Conservation (phyloP, 1,139 yeast genomes). For the Taiozyma sp. region DNA sequence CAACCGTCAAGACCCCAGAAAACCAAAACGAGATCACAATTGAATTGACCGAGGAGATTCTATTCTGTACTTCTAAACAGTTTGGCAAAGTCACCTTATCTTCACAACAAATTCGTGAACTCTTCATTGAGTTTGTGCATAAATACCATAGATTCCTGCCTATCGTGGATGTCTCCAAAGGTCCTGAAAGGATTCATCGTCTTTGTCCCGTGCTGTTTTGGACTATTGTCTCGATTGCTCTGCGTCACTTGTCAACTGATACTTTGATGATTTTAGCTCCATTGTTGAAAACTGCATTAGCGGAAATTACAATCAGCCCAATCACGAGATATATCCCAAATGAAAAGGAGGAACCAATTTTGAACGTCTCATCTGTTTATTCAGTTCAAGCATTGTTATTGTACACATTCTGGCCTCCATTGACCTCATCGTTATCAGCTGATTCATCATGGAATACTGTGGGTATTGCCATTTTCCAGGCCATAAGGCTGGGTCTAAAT, state of each 20-base stretch:
- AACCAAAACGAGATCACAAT: constrained; percentile 5
- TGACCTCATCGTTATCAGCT: constrained; percentile 89
- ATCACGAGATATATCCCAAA: constrained; percentile 78
- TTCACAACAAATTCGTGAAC: constrained; percentile 55
- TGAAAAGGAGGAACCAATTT: constrained; percentile 70
- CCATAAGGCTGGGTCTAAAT: constrained; percentile 86
- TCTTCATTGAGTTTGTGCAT: constrained; percentile 66
- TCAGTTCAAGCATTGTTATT: constrained; percentile 90
- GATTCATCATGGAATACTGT: constrained; percentile 95
- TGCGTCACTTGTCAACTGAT: constrained; percentile 42
- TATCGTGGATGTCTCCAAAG: constrained; percentile 73
- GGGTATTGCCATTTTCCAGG: constrained; percentile 88
- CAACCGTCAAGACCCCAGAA: constrained; percentile 11
- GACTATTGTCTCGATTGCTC: constrained; percentile 85
- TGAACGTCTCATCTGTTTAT: constrained; percentile 89
- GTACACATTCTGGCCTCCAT: constrained; percentile 93
- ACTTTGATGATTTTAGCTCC: constrained; percentile 57
- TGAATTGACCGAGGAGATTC: constrained; percentile 35
- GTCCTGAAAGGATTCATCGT: constrained; percentile 75
- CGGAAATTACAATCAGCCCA: constrained; percentile 88
- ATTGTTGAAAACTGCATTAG: constrained; percentile 67
- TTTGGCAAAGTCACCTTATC: constrained; percentile 62
- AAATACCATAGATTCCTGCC: constrained; percentile 85
- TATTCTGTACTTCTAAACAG: constrained; percentile 58
- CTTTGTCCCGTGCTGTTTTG: constrained; percentile 88